phyloP scores from a whole-genome alignment of 129 eudicot genomes.

The Helianthus tuberosus region DNA sequence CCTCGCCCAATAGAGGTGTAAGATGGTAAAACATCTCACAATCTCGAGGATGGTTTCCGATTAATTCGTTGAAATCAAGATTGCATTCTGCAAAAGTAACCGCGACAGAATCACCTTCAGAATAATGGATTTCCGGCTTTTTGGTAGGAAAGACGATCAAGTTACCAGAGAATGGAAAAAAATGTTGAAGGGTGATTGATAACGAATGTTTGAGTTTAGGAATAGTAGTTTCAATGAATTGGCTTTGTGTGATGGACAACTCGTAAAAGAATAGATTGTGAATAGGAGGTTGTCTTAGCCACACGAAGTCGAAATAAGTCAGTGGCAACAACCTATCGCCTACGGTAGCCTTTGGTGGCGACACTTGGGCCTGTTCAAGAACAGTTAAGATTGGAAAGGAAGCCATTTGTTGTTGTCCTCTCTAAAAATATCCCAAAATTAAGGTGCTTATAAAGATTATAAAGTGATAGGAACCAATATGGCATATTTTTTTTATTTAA shows the following conservation, averaged over 20 bases:
- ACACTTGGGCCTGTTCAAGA: slow-evolving; percentile 27
- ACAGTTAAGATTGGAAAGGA: slow-evolving; percentile 11
- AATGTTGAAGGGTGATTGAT: slow-evolving; percentile 42
- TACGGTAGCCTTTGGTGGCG: slow-evolving; percentile 36
- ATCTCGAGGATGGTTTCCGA: slow-evolving; percentile 29
- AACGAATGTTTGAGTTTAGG: slow-evolving; percentile 46
- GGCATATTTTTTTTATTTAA: too few species aligned
- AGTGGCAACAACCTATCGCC: slow-evolving; percentile 32
- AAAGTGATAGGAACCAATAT: neutral
- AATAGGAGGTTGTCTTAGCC: slow-evolving; percentile 38
- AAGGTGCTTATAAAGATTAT: neutral
- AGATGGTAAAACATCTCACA: slow-evolving; percentile 34
- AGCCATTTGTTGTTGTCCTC: slow-evolving; percentile 8
- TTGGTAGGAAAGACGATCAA: slow-evolving; percentile 11
- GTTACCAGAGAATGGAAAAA: slow-evolving; percentile 41
- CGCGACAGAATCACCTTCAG: slow-evolving; percentile 28
- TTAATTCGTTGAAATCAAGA: slow-evolving; percentile 31
- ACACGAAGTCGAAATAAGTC: slow-evolving; percentile 41
- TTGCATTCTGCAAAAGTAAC: slow-evolving; percentile 31
- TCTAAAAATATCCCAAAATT: neutral
- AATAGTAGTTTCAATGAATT: slow-evolving; percentile 27
- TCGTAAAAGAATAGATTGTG: slow-evolving; percentile 47
- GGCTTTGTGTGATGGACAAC: slow-evolving; percentile 25
- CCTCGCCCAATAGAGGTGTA: slow-evolving; percentile 24
- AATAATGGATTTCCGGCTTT: slow-evolving; percentile 33